Base-by-base conservation (phyloP, 2,329 filamentous ascomycete genomes). In the Colletotrichum trifolii region DNA sequence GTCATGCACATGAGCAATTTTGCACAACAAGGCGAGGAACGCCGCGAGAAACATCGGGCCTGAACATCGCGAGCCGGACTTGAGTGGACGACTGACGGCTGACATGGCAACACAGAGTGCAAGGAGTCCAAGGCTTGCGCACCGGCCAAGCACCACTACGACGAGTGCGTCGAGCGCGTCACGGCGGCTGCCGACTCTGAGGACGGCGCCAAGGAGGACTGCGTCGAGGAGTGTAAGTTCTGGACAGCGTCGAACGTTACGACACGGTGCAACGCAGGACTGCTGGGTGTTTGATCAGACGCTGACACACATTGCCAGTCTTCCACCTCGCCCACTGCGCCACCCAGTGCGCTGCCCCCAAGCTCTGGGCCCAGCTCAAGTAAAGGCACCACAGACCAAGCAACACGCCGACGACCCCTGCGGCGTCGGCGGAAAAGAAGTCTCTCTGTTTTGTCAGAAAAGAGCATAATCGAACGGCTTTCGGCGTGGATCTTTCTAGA, bases 301-400 rank as follows among this genome's bases (percentile, higher is more conserved):
- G 25, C 48, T 55, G 43, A 48, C 7, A 12, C 11, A 7, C 4
- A 13, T 38, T 3, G 55, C n/a, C 73, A 97, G 95, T 97, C 87
- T 99, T 99, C 91, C 95, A 99, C 83, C 92, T 99, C 74, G 90
- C 92, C 74, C 96, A 98, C 87, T 99, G 96, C 85, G 93, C 95
- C 69, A 92, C 88, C 75, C 85, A 91, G 78, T 99, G 96, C 79
- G 95, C 96, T 69, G 96, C 96, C 60, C 94, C 95, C 75, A 97
- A 97, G 90, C 91, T 99, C 75, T 99, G 93, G 89, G 87, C 90
- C 71, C 84, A 89, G 81, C 91, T 98, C 79, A 96, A 95, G 88
- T 98, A 97, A 87, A 83, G 66, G 15, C 46, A 47, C 55, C n/a
- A n/a, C n/a, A n/a, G n/a, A n/a, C n/a, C 46, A 3, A n/a, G 25